Evolutionary conservation across 495 filamentous ascomycete species (phyloP).

Genomic region (Aspergillus incahuasiensis): DNA sequence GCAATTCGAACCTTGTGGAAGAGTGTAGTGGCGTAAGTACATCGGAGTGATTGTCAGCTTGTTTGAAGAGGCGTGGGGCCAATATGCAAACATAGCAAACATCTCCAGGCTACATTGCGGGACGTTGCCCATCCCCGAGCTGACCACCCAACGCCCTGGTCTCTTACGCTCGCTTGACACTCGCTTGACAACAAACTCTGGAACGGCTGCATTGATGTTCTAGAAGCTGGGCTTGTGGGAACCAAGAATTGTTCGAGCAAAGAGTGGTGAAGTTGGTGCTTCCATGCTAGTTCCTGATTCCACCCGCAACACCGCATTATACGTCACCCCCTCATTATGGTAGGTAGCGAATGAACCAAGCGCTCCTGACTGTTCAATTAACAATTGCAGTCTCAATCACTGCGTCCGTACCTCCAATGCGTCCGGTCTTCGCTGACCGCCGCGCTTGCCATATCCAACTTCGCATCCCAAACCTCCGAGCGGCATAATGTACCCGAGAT

Average conservation of each 20-base stretch:
- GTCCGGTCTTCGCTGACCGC: conserved; percentile 92
- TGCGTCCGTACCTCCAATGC: conserved; percentile 95
- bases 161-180: background rate
- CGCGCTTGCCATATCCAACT: conserved; percentile 92
- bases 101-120: conserved; percentile 27
- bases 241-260: background rate
- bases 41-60: conserved; percentile 24
- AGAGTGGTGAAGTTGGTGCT: conserved; percentile 3
- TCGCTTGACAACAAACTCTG: background rate
- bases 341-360: conserved; percentile 5
- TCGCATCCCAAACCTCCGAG: conserved; percentile 93
- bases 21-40: conserved; percentile 27
- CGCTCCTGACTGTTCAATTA: conserved; percentile 1
- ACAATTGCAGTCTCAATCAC: conserved; percentile 78
- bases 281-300: background rate
- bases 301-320: conserved; percentile 9
- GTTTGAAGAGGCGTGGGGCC: conserved; percentile 32
- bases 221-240: conserved; percentile 1
- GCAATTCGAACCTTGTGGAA: background rate
- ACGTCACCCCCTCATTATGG: conserved; percentile 23
- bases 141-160: conserved; percentile 8
- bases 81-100: conserved; percentile 37
- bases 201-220: conserved; percentile 2
- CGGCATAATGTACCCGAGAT: conserved; percentile 97
- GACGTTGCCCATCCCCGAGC: conserved; percentile 21